Base-by-base conservation (phyloP, 805 yeast genomes). In the Yarrowia alimentaria region DNA sequence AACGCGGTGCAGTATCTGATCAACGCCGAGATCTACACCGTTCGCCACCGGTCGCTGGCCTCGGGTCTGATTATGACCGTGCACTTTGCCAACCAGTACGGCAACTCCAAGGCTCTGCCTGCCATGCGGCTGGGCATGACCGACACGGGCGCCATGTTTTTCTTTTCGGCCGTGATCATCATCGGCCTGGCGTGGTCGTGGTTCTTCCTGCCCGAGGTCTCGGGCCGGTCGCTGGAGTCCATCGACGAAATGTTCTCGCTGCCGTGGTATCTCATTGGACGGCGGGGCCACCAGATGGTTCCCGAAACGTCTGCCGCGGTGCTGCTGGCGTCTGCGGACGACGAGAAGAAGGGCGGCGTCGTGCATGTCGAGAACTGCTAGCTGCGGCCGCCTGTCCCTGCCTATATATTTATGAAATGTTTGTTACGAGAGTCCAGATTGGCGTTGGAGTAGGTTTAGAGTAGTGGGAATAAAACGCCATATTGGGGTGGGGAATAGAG, bases 191-290 rank as follows among this genome's bases (percentile, higher is more conserved):
- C 65, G 29, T 74, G 74, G 72, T 63, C 70, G 11, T 77, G 74
- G 73, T 71, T 73, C 67, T 73, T 72, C 58, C 56, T 76, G 31
- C 79, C 79, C 3, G 80, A 77, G 61, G 67, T 75, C 20, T 55
- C 73, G 9, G 78, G 78, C n/a, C 65, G 77, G 55, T 67, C 75
- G 22, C 69, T 77, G 64, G 80, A 76, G 60, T 63, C 70, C 53
- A 73, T 77, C 76, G 79, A 75, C 55, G 76, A 71, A 49, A 60
- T 76, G 34, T 76, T 76, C 67, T 67, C 62, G 59, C 67, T 75
- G 57, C 82, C 81, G 49, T 78, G 82, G 82, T 76, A 76, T 61
- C 57, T 75, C 48, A 68, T 78, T 56, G 83, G 83, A 37, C 69
- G 47, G 19, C 32, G 33, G 25, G 47, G 47, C 24, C 47, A 40